Evolutionary conservation across 345 rosid species (phyloP), one percentile per base, ranked within the genome.

Genomic region (Nephelium lappaceum): DNA sequence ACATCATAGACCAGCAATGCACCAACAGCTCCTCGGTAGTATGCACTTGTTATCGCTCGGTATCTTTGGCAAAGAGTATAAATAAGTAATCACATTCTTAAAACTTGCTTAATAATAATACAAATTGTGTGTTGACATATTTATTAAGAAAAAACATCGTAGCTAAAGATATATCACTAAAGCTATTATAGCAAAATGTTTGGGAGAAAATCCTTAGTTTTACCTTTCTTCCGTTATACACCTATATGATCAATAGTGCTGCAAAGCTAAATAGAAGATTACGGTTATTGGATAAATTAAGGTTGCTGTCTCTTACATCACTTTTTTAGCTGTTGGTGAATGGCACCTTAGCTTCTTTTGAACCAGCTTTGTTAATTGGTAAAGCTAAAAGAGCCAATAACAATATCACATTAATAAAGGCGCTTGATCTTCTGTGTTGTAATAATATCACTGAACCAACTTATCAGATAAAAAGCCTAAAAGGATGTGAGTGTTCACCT

Each of bases 41-140:
- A 94, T 64, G 98, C 97, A 45, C 97, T 94, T 57, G 98, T 94
- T 84, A 92, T 94, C 43, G 98, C 98, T 53, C 97, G 92, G 76
- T 94, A 94, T 81, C 98, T 93, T 79, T 42, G 39, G 57, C 72
- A 72, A 73, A 38, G 43, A 76, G 72, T 45, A 66, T 43, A 76
- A 70, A 65, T 72, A 42, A 57, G 60, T 31, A 60, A 60, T 77
- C 61, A 77, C 66, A 21, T 11, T 72, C 38, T 25, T 2, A 21
- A 58, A 53, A 43, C 15, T 63, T 62, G 38, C 58, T 61, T 5
- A 62, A 61, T 64, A 31, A n/a, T n/a, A 49, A 49, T 18, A 27
- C 23, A 64, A 27, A 6, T 27, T 25, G 3, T 5, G 43, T 36
- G 36, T 31, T 31, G 36, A 31, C 10, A 75, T 11, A 64, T 61